Base-by-base conservation (phyloP, 768 basidiomycete species). In the Suillus clintonianus region DNA sequence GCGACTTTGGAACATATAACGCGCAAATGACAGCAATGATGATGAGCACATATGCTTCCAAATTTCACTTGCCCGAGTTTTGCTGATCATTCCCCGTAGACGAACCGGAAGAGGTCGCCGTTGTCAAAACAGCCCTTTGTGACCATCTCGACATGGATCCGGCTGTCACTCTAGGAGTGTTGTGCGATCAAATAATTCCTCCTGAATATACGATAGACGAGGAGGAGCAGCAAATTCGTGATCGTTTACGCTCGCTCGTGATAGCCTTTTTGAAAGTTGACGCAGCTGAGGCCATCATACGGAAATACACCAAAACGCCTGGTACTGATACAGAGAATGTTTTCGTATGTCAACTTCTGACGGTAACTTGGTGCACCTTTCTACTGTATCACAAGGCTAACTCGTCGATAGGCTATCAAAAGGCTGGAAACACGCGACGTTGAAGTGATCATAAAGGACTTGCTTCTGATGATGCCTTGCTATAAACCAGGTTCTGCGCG, bases 101-200 rank as follows among this genome's bases (percentile, higher is more conserved):
- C 65, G 90, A 91, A 73, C 83, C 80, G 1, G 82, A 85, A 56
- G 90, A 91, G 72, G 85, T 90, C 13, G 73, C 68, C 0, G 80
- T 88, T 39, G 89, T 91, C 27, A 85, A 87, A 68, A 75, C 79
- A 61, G 85, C 88, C 19, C 79, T 91, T 17, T 73, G 80, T 1
- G 81, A 85, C 64, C 90, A 91, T 71, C 80, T 91, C 61, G 83
- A 87, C 50, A 80, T 90, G 78, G 87, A 89, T 64, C 80, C 87
- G 1, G 76, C 75, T 9, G 80, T 85, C 19, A 87, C 89, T 1
- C 76, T 91, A 7, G 82, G 85, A 42, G 89, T 91, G 15, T 77
- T 91, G 5, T 89, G 84, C 69, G 90, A 91, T 69, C 89, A 91
- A 70, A 77, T 89, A 41, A 71, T 82, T 4, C 84, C 85, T 2